Base-by-base conservation (phyloP, 495 filamentous ascomycete species). In the Lasiosphaeriaceae sp. region DNA sequence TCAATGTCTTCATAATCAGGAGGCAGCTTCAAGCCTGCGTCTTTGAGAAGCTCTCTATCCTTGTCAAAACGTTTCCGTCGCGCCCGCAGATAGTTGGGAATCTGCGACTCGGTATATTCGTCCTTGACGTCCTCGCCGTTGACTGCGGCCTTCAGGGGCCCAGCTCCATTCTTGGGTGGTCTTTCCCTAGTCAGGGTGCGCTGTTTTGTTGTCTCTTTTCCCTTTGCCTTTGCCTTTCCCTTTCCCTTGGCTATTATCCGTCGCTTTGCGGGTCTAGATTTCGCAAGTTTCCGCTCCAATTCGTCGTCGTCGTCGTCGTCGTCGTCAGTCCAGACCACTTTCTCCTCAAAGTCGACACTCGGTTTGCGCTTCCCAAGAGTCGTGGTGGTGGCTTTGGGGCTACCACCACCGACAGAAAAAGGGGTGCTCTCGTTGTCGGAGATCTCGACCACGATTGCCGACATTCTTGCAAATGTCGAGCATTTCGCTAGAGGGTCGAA, bases 1-100 rank as follows among this genome's bases (percentile, higher is more conserved):
- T 91, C 83, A 41, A 98, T 73, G 47, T 89, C 86, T 21, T 88
- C 83, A 64, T 89, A 97, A 50, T 79, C 78, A 0, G 94, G 94
- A 0, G 94, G 90, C 2, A 97, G 64, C 56, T 81, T 86, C 47
- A 97, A 69, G 1, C 88, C 91, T 1, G 80, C 81, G 43, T 86
- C 81, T 44, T 82, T 80, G 34, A 92, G 70, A 5, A 73, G 75
- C 41, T 86, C 79, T 21, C 71, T 71, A 12, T 78, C 74, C 35
- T 76, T 66, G 35, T 89, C 82, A 47, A 90, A 86, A 11, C 78
- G 74, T 16, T 70, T 78, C 11, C 84, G 78, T 23, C 86, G 78
- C 47, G 77, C 72, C 55, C 55, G 51, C 26, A 83, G 56, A 55
- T 82, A 81, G 9, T 74, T 70, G 0, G 80, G 80, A 1, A 82